Evolutionary conservation across 2,329 filamentous ascomycete genomes (phyloP).

Genomic region (Claviceps capensis): DNA sequence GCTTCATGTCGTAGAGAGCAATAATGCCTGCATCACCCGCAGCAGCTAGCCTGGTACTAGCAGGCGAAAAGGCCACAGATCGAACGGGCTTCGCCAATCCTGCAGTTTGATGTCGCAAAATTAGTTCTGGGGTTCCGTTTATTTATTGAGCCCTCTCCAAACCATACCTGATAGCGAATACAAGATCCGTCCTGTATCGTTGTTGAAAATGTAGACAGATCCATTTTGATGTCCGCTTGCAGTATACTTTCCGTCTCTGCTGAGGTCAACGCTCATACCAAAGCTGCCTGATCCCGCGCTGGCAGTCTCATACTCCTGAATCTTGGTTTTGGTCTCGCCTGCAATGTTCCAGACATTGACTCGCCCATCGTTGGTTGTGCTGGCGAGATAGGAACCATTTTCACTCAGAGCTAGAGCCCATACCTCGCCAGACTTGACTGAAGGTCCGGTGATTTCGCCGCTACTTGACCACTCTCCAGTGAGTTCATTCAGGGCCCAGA

Average conservation of each 20-base stretch:
- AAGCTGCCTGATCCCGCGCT: constrained; percentile 66
- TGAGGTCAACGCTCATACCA: constrained; percentile 75
- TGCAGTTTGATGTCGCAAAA: constrained; percentile 15
- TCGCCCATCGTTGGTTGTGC: constrained; percentile 74
- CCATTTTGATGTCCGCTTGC: constrained; percentile 91
- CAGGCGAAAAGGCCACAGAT: constrained; percentile 76
- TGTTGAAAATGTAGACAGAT: constrained; percentile 88
- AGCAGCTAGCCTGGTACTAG: constrained; percentile 70
- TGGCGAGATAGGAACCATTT: constrained; percentile 73
- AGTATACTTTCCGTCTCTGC: constrained; percentile 66
- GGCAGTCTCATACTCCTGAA: constrained; percentile 72
- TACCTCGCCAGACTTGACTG: constrained; percentile 52
- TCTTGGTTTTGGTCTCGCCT: constrained; percentile 43
- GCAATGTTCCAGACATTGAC: constrained; percentile 77
- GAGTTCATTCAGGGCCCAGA: constrained; percentile 56
- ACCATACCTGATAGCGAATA: constrained; percentile 65
- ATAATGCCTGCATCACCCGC: constrained; percentile 83
- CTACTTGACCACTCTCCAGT: constrained; percentile 35
- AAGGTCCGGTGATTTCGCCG: constrained; percentile 27
- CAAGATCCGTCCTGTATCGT: constrained; percentile 69
- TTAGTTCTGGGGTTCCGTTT: not conserved
- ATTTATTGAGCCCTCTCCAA: too few relatives aligned
- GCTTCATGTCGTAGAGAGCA: constrained; percentile 79
- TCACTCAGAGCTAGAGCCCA: constrained; percentile 83
- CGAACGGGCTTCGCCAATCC: constrained; percentile 80